Evolutionary conservation across 257 asterid genomes (phyloP).

Genomic region (Solanum piurae): DNA sequence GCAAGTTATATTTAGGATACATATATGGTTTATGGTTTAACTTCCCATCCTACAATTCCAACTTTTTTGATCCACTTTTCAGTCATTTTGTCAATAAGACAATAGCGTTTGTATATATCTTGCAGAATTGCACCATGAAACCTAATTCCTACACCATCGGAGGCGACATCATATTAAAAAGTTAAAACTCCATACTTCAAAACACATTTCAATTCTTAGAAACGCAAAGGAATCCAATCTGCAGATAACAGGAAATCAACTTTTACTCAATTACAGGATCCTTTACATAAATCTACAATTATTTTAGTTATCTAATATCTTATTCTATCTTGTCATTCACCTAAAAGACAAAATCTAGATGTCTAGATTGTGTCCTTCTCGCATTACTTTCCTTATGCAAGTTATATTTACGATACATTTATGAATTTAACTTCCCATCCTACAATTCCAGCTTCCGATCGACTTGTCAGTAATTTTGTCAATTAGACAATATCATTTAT

Average conservation of each 20-base stretch:
- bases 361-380: neutral
- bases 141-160: neutral
- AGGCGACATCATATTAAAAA: neutral
- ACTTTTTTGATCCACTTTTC: neutral
- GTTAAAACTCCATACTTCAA: neutral
- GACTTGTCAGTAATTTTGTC: neutral
- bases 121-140: neutral
- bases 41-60: neutral
- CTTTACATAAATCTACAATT: neutral
- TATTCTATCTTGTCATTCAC: neutral
- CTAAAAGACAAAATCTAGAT: neutral
- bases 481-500: neutral
- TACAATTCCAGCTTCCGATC: neutral
- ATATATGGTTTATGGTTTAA: neutral
- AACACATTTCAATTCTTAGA: neutral
- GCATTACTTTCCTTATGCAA: neutral
- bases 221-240: neutral
- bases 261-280: neutral
- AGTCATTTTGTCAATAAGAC: neutral
- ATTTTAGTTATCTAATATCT: neutral
- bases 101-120: neutral
- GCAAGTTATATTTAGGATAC: neutral
- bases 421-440: neutral
- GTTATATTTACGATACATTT: neutral
- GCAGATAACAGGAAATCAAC: neutral